Evolutionary conservation across 352 stramenopile species (phyloP).

Genomic region (Pythium guiyangense): DNA sequence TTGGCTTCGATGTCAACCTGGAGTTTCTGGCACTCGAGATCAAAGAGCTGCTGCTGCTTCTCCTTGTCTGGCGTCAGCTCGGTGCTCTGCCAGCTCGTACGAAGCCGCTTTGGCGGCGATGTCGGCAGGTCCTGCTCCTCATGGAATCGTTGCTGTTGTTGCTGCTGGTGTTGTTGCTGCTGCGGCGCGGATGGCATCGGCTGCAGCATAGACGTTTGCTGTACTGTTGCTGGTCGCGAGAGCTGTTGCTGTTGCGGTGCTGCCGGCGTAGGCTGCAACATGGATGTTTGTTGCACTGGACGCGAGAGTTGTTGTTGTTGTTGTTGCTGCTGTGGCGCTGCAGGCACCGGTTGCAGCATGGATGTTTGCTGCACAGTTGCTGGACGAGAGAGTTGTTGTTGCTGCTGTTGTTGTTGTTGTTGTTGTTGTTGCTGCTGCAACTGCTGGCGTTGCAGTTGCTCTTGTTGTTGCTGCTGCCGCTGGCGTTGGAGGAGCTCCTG

Average conservation of each 20-base stretch:
- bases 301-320: too few species aligned
- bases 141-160: background rate
- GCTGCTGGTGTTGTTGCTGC: too few species aligned
- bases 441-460: slow-evolving; percentile 3
- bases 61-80: slow-evolving; percentile 22
- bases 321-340: background rate
- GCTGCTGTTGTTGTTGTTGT: background rate
- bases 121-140: background rate
- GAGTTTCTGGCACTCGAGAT: slow-evolving; percentile 42
- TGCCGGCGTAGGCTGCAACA: too few species aligned
- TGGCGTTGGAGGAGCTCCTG: background rate
- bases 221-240: background rate
- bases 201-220: background rate
- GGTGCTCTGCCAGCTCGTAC: slow-evolving; percentile 2
- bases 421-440: background rate
- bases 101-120: background rate
- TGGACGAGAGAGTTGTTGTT: background rate
- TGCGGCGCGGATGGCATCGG: background rate
- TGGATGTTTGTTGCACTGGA: too few species aligned
- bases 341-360: background rate
- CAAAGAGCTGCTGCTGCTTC: slow-evolving; percentile 38
- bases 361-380: background rate
- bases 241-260: background rate
- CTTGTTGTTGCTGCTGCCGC: background rate
- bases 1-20: slow-evolving; percentile 47